Evolutionary conservation across 2,329 filamentous ascomycete genomes (phyloP), one percentile per base, ranked within the genome.

Genomic region (Phyllosticta paracitricarpa): DNA sequence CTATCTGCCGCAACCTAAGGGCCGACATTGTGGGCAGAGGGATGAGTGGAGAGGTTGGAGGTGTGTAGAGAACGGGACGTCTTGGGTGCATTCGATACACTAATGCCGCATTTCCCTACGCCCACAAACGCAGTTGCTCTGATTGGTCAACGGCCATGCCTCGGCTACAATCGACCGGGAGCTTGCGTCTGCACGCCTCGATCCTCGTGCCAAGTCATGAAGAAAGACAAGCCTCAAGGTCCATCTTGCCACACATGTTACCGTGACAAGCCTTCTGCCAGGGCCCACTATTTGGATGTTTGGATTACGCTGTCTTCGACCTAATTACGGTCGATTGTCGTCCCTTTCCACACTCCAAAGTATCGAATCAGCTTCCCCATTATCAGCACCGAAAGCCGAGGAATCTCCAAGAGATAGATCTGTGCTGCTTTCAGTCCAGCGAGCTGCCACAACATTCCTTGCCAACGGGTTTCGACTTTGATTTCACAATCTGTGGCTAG

Each of bases 1-100:
- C 61, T 52, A 62, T 52, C 61, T 59, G 61, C 61, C 61, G 61
- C 61, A 62, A 40, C 56, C 56, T 58, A 30, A 62, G 61, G 51
- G 61, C 51, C 25, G 56, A 58, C 61, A 62, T 62, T 40, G 51
- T 62, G 56, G 51, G 51, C 33, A 58, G 57, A 57, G 22, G 19
- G 52, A 19, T 35, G 35, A 55, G 54, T 58, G 61, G 53, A 62
- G 61, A 28, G 56, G 56, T 25, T 56, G 52, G 52, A 58, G 56
- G 56, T 58, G 40, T 62, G 61, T 56, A 51, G 52, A 57, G 28
- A 22, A n/a, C 58, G 58, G 35, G 54, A 26, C 53, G 51, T 51
- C 51, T 54, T n/a, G 30, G 52, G 52, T 59, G 54, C 54, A 56
- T 33, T 14, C 52, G 57, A 40, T 54, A 53, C 58, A 51, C 53